Evolutionary conservation across 495 filamentous ascomycete genomes (phyloP), one percentile per base, ranked within the genome.

Genomic region (Clohesyomyces aquaticus): DNA sequence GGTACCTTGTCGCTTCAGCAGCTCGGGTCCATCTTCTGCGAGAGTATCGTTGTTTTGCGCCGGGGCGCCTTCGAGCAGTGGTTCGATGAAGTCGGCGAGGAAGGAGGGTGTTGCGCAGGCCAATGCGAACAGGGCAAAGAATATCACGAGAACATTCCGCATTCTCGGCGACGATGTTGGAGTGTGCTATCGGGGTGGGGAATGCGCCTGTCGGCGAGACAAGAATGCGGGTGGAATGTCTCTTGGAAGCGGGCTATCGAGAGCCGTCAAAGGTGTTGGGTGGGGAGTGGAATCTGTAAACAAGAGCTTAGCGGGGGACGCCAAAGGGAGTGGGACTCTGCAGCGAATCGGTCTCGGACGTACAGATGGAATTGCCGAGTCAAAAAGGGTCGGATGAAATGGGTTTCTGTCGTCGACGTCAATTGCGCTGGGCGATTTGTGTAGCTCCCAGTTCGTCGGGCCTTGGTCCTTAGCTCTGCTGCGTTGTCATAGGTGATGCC

Each of bases 1-100:
- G 38, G 52, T 63, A n/a, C n/a, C n/a, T 28, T 72, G 67, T 27
- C 72, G 57, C 35, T 67, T 68, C 18, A 70, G 43, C 6, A 74
- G 72, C 38, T 70, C 71, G 45, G 53, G 59, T 19, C n/a, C 28
- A 6, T 61, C 59, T 50, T 55, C 55, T 51, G 47, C 28, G 29
- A 62, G 14, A 35, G 71, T 70, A 8, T 63, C 54, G 55, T 66
- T 71, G 59, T 55, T 50, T 43, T 57, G 38, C 25, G 62, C 41
- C 18, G 55, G 27, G 14, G 52, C 22, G 45, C 25, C 41, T 47
- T 59, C 28, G 22, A 59, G 54, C 16, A 49, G 19, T n/a, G 65
- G 55, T 19, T 54, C 52, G 51, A 70, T 25, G 62, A 67, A 63
- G 47, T 56, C 57, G 49, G 68, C 55, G 19, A 73, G 60, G 41